Evolutionary conservation across 2,329 filamentous ascomycete species (phyloP), one percentile per base, ranked within the genome.

Genomic region (Xylaria sp.): DNA sequence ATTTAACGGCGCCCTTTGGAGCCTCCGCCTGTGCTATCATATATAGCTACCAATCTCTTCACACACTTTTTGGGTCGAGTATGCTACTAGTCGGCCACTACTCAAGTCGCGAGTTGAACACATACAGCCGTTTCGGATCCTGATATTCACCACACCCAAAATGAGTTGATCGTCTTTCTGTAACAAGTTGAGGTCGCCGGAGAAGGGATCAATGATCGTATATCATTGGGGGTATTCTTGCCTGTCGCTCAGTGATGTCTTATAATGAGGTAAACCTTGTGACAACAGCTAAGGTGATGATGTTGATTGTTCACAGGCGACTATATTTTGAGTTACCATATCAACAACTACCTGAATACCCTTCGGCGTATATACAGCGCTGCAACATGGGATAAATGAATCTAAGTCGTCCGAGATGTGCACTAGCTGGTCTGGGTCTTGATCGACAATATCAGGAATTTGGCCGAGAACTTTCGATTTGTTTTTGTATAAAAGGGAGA

Each of bases 401-500:
- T 43, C 49, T 46, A n/a, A 49, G 50, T 55, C 33, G 42, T n/a
- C 51, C 45, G 43, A 4, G 23, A 25, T 9, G 23, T 19, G 38
- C 35, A 51, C 17, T 38, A 45, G 15, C 58, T 31, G 28, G 42
- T 61, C 12, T 51, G 35, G 54, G 12, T n/a, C 40, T 14, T 62
- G 57, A 60, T 40, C 33, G 61, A 33, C 61, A 31, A 28, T 46
- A 37, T 52, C 45, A n/a, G 35, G 40, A 56, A 57, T 52, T 61
- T 43, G 52, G 31, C 61, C 57, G 61, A 64, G 61, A 53, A 25
- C 49, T 53, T 46, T 57, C 9, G 33, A 53, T 57, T 47, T 14
- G 8, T 52, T 60, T 28, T 49, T 43, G 28, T 51, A 49, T 52
- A 19, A 38, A 43, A 50, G 51, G 51, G 61, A 52, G 52, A 15